Base-by-base conservation (phyloP, 257 asterid genomes). In the Rauvolfia tetraphylla region DNA sequence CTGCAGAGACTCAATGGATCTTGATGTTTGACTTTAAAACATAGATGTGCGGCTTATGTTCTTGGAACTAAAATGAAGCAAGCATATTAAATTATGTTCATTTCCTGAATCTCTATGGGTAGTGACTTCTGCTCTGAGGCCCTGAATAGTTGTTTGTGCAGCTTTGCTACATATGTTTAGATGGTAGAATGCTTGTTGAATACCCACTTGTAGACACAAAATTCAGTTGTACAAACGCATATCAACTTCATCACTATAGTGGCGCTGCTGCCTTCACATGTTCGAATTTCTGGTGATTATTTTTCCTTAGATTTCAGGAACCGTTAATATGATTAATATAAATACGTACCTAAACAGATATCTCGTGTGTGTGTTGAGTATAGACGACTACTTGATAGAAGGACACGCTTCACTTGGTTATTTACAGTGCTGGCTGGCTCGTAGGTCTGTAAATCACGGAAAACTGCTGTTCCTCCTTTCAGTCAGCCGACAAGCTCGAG, bases 1-100 rank as follows among this genome's bases (percentile, higher is more conserved):
- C 76, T 92, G 73, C 91, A 85, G 66, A 82, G 79, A 81, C 73
- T 79, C 84, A 77, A 79, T 79, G 85, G 82, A 31, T 79, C 83
- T 62, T 86, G 84, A 81, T 54, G 49, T 68, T 53, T 69, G 14
- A 2, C 41, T 53, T 20, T 53, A 69, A 31, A 67, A 67, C 68
- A 34, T 11, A n/a, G 18, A 53, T 36, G 56, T 41, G 53, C 29
- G 41, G 82, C 22, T 53, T 68, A 15, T 59, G 49, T 23, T 36
- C 71, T 33, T 77, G 33, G 62, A 54, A n/a, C n/a, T 44, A 25
- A 41, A 42, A 17, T 63, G 25, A 63, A 15, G 18, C 15, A 15
- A 14, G 1, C n/a, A n/a, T n/a, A n/a, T 25, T 62, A 62, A 14
- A 27, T 31, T 62, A 29, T 5, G 25, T 17, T 63, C 41, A 17